Base-by-base conservation (phyloP, 192 early-diverging fungal genomes). In the Chytriomyces confervae region DNA sequence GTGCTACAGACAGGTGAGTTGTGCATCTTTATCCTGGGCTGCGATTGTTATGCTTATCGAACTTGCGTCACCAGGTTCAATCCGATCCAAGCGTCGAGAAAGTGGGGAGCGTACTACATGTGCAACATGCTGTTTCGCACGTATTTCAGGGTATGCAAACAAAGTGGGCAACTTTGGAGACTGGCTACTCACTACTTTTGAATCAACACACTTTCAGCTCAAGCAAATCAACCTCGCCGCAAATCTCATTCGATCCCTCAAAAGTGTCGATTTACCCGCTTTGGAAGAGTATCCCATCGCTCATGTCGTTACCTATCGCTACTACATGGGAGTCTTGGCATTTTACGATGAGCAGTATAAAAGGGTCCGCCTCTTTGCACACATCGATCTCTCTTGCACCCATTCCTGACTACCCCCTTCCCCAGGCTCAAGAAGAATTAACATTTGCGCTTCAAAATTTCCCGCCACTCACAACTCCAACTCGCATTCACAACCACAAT, bases 31-130 rank as follows among this genome's bases (percentile, higher is more conserved):
- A 18, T 53, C 3, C 13, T 11, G 0, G 13, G 20, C 11, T 11
- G 13, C 20, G 53, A 57, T 18, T 10, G 53, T 48, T 3, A 29
- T 23, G 36, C 3, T 20, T 57, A 11, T 57, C 20, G 20, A 57
- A 0, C 20, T 3, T 3, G 3, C 0, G 1, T 36, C 2, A 1
- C 3, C 46, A 69, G 67, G 16, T 50, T 71, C 3, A 71, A 71
- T 44, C 7, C 46, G 13, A 50, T 71, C 24, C 29, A 8, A 10
- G 72, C 77, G 24, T 95, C 96, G 10, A 87, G 95, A 45, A 96
- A 96, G 77, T 97, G 94, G 95, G 97, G 97, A 9, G 94, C 93
- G 5, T 99, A 95, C 82, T 92, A 86, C 69, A 89, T 98, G 77
- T 91, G 90, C 62, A 94, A 93, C 67, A 83, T 97, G 0, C 82